Evolutionary conservation across 2,329 filamentous ascomycete species (phyloP).

Genomic region (Verticillium tricorpus): DNA sequence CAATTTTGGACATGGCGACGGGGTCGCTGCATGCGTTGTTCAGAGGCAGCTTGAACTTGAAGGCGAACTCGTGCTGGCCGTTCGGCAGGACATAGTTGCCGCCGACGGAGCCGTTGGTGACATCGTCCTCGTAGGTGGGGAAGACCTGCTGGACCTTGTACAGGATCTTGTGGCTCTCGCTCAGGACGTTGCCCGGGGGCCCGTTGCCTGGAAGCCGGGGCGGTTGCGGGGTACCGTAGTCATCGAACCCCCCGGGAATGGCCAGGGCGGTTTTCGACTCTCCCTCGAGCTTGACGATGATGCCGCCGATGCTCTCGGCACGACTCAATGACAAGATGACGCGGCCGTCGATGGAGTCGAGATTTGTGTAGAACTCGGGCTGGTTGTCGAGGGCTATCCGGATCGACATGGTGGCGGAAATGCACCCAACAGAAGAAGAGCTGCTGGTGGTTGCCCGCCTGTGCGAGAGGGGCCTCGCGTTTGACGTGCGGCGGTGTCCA

Average conservation of each 20-base stretch:
- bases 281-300: constrained; percentile 80
- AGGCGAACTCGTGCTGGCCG: constrained; percentile 72
- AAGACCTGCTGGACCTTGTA: constrained; percentile 73
- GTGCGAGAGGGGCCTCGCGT: neutral
- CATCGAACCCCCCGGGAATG: constrained; percentile 40
- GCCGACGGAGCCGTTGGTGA: constrained; percentile 30
- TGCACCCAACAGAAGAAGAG: neutral
- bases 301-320: constrained; percentile 65
- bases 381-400: constrained; percentile 62
- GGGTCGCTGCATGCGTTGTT: constrained; percentile 66
- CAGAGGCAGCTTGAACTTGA: constrained; percentile 72
- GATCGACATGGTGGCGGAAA: constrained; percentile 56
- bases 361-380: constrained; percentile 73
- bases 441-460: too few species aligned
- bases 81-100: constrained; percentile 56
- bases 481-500: neutral
- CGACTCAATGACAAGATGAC: constrained; percentile 55
- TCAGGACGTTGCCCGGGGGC: constrained; percentile 37
- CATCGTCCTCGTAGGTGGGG: constrained; percentile 48
- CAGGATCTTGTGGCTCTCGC: constrained; percentile 67
- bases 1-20: constrained; percentile 47
- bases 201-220: constrained; percentile 28
- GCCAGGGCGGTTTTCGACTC: constrained; percentile 66
- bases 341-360: constrained; percentile 66
- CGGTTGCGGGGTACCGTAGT: constrained; percentile 4